Evolutionary conservation across 2,329 filamentous ascomycete species (phyloP).

Genomic region (Aspergillus pseudoglaucus): DNA sequence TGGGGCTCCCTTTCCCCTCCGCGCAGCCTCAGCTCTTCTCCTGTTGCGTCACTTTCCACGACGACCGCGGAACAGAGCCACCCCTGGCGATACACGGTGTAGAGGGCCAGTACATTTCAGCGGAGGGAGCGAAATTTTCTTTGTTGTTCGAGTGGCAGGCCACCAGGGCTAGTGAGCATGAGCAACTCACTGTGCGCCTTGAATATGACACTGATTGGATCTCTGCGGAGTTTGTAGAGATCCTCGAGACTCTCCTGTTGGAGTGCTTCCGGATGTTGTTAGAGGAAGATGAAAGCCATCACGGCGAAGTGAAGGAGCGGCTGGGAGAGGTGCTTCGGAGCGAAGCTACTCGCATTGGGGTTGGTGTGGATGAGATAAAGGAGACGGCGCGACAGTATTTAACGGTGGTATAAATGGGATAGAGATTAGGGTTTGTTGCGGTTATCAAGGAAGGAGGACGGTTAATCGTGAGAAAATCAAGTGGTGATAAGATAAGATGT

Average conservation of each 20-base stretch:
- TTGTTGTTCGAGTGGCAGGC: conserved; percentile 15
- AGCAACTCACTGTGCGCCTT: not conserved
- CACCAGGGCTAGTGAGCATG: not conserved
- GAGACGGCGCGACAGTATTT: not conserved
- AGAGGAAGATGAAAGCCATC: not conserved
- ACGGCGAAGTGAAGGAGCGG: not conserved
- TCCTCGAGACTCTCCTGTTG: not conserved
- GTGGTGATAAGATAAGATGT: too few species aligned
- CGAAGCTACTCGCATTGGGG: not conserved
- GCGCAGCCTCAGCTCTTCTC: conserved; percentile 9
- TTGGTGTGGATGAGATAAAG: not conserved
- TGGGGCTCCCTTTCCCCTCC: conserved; percentile 7
- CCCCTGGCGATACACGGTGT: conserved; percentile 6
- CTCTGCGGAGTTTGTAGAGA: conserved; percentile 25
- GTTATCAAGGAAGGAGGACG: not conserved
- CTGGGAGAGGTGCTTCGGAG: not conserved
- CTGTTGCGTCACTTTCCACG: conserved; percentile 22
- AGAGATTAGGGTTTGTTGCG: not conserved
- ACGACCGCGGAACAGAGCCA: conserved; percentile 2
- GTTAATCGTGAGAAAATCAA: too few species aligned
- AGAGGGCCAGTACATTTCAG: conserved; percentile 5
- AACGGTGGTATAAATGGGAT: not conserved
- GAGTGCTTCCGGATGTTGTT: not conserved
- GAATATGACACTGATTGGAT: conserved; percentile 8
- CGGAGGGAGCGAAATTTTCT: conserved; percentile 18